phyloP scores from a whole-genome alignment of 2,329 filamentous ascomycete genomes.

The Clarireedia sp. region DNA sequence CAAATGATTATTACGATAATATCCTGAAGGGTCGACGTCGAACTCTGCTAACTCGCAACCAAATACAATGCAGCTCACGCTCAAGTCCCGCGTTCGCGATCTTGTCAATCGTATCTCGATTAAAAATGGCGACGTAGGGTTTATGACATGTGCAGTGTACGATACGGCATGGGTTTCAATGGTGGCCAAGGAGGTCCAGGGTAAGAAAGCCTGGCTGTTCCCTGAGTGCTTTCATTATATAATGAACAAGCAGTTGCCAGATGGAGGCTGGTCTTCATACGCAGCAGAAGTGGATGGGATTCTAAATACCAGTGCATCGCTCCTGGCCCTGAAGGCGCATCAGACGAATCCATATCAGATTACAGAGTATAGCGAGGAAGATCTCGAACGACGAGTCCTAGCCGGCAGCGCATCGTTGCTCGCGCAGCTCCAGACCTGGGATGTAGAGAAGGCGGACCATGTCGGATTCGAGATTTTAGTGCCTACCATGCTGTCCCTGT shows the following conservation, averaged over 20 bases:
- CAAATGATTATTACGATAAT: no score
- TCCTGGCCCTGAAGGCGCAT: neutral
- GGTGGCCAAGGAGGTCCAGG: neutral
- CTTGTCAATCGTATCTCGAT: no score
- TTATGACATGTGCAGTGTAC: neutral
- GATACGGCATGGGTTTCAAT: slow-evolving; percentile 2
- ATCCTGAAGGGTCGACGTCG: no score
- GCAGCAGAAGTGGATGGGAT: neutral
- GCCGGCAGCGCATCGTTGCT: no score
- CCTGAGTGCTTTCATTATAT: neutral
- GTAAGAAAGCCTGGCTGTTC: neutral
- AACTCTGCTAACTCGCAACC: no score
- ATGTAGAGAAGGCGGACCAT: neutral
- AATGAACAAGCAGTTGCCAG: neutral
- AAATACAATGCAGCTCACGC: no score
- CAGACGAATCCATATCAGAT: no score
- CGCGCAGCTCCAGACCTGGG: neutral
- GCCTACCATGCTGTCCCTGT: neutral
- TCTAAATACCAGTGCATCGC: neutral
- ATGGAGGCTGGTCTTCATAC: neutral
- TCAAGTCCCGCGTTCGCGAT: no score
- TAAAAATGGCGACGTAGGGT: neutral
- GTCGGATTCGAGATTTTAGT: slow-evolving; percentile 8
- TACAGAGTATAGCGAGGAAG: no score
- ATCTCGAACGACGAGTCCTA: no score